Evolutionary conservation across 192 early-diverging fungal genomes (phyloP).

Genomic region (Tieghemiomyces parasiticus): DNA sequence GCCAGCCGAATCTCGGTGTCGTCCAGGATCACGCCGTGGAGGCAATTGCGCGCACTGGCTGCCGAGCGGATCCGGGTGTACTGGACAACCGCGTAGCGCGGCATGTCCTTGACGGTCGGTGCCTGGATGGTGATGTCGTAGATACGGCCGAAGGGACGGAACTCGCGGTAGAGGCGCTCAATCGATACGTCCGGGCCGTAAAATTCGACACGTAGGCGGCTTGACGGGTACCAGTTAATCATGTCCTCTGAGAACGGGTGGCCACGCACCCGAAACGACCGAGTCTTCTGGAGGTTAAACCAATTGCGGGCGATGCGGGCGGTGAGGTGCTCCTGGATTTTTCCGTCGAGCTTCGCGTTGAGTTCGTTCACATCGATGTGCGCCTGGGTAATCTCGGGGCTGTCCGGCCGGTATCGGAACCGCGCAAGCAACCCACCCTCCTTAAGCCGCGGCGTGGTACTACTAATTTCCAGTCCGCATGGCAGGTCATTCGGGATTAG

Average conservation of each 20-base stretch:
- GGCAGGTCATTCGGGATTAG: slow-evolving; percentile 31
- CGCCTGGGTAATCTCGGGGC: slow-evolving; percentile 16
- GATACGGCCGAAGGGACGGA: slow-evolving; percentile 71
- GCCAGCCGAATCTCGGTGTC: slow-evolving; percentile 42
- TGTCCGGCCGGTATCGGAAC: slow-evolving; percentile 24
- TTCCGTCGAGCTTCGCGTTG: slow-evolving; percentile 26
- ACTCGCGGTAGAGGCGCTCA: slow-evolving; percentile 52
- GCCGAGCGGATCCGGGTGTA: slow-evolving; percentile 64
- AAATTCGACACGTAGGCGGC: slow-evolving; percentile 53
- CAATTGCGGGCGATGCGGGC: slow-evolving; percentile 38
- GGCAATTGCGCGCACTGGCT: slow-evolving; percentile 84
- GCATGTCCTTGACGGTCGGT: slow-evolving; percentile 48
- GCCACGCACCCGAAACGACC: slow-evolving; percentile 51
- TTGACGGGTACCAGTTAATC: slow-evolving; percentile 27
- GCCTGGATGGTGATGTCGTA: slow-evolving; percentile 58
- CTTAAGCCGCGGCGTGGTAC: slow-evolving; percentile 31
- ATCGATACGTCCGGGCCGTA: slow-evolving; percentile 49
- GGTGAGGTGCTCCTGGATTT: slow-evolving; percentile 34
- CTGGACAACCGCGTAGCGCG: slow-evolving; percentile 65
- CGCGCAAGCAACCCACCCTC: slow-evolving; percentile 39
- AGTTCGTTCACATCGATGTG: too few species aligned
- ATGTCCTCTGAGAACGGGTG: slow-evolving; percentile 62
- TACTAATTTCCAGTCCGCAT: slow-evolving; percentile 26
- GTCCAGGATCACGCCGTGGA: slow-evolving; percentile 65
- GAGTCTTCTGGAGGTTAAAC: slow-evolving; percentile 46